Evolutionary conservation across 129 eudicot genomes (phyloP), one percentile per base, ranked within the genome.

Genomic region (Tanacetum coccineum): DNA sequence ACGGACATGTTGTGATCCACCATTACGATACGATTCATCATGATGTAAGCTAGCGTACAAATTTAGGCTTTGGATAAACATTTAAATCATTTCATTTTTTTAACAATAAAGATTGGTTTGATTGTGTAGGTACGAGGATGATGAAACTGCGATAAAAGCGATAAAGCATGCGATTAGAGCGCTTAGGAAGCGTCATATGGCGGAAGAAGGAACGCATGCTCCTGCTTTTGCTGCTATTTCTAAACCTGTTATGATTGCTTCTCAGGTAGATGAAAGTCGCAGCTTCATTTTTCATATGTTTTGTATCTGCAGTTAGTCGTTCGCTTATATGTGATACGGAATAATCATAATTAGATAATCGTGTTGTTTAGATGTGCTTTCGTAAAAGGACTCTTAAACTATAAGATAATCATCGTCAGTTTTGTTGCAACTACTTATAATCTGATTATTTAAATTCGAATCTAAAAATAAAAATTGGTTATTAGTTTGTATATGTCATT

Each of bases 201-300:
- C 62, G 3, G 96, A 89, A 56, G 93, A 85, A 45, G 96, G 80
- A 40, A 87, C 96, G 76, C 93, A 85, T 77, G 81, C 78, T 6
- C 90, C 89, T 50, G 93, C 93, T 46, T 62, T 81, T 9, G 40
- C 64, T 25, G 93, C 96, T 57, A 79, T 85, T 39, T 81, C 87
- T 15, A 82, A 82, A 68, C 96, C 96, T 60, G 53, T 36, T 36
- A 36, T 36, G 9, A 36, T 79, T 22, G 58, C 72, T 20, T 79
- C 80, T 81, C 93, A 85, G 93, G 93, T 81, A 36, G 42, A 36
- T 36, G 7, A 36, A 36, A n/a, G 42, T 36, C 42, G 42, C 9
- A 36, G 42, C 36, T 58, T 42, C 51, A 76, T 83, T 46, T 36
- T 36, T n/a, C n/a, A n/a, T 36, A 0, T 36, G 42, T 36, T 36